These are phyloP conservation scores for Paracoccidioides lutzii DNA, from an alignment of 2,329 filamentous ascomycete species.

Conservation along the genomic window DNA sequence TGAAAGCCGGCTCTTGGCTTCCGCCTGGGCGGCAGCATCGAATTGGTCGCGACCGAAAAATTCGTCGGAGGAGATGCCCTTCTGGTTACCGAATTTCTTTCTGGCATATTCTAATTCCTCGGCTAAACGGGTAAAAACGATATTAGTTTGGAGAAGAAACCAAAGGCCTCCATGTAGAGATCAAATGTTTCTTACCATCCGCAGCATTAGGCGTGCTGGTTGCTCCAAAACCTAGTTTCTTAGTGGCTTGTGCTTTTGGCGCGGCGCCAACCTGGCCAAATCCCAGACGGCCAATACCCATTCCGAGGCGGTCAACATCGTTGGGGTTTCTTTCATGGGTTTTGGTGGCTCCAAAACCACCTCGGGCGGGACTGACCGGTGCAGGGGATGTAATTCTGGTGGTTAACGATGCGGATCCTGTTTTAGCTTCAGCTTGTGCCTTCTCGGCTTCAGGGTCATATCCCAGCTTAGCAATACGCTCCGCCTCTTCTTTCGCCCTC, in stretches of 20 bases:
- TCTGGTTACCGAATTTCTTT: conserved; percentile 79
- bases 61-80: conserved; percentile 94
- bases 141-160: neutral
- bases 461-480: conserved; percentile 86
- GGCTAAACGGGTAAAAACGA: conserved; percentile 27
- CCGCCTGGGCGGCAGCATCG: conserved; percentile 65
- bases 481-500: conserved; percentile 93
- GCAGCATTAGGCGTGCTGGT: conserved; percentile 59
- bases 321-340: conserved; percentile 47
- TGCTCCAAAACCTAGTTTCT: conserved; percentile 79
- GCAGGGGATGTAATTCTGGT: conserved; percentile 60
- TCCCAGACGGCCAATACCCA: conserved; percentile 73
- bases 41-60: conserved; percentile 89
- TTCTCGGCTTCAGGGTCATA: conserved; percentile 87
- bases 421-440: conserved; percentile 29
- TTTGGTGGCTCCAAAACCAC: conserved; percentile 49
- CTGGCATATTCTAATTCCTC: conserved; percentile 76
- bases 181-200: conserved; percentile 44
- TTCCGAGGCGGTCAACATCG: conserved; percentile 78
- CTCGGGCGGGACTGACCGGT: conserved; percentile 53
- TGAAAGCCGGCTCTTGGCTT: conserved; percentile 76
- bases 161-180: neutral
- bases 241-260: conserved; percentile 48
- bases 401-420: conserved; percentile 34
- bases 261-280: conserved; percentile 74